A percentile compares a stretch with the other conserved stretches of the same genome.
phyloP scores from a whole-genome alignment of 352 stramenopile species.

The Thalassiosira mediterranea region DNA sequence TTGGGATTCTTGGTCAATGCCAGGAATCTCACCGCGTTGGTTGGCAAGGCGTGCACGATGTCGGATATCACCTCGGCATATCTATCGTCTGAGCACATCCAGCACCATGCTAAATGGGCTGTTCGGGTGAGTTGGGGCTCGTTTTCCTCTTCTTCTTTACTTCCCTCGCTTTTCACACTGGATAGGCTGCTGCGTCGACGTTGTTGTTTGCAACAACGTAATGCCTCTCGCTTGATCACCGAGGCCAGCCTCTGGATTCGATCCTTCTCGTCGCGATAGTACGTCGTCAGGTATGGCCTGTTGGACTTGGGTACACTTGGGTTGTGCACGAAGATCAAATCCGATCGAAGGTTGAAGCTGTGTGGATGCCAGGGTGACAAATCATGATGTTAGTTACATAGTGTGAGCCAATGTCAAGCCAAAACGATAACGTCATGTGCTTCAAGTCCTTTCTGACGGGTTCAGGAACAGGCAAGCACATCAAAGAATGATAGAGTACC shows the following conservation, averaged over 20 bases:
- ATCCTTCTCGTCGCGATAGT: slow-evolving; percentile 45
- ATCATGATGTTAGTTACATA: slow-evolving; percentile 3
- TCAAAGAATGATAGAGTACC: too few species aligned
- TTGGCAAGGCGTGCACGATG: slow-evolving; percentile 29
- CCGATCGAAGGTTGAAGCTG: slow-evolving; percentile 52
- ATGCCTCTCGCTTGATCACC: slow-evolving; percentile 46
- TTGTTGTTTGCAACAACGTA: slow-evolving; percentile 36
- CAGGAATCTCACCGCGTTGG: slow-evolving; percentile 38
- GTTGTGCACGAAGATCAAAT: slow-evolving; percentile 62
- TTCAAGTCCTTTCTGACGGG: too few species aligned
- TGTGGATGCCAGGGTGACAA: neutral
- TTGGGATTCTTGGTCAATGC: slow-evolving; percentile 42
- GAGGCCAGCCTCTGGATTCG: slow-evolving; percentile 31
- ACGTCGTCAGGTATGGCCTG: slow-evolving; percentile 29
- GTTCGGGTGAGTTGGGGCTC: slow-evolving; percentile 34
- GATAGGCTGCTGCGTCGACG: neutral
- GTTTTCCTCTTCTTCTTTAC: neutral
- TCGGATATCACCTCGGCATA: slow-evolving; percentile 32
- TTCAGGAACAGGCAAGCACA: too few species aligned
- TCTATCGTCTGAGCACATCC: slow-evolving; percentile 50
- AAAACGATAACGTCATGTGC: too few species aligned
- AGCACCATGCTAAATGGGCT: slow-evolving; percentile 51
- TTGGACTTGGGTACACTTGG: slow-evolving; percentile 36
- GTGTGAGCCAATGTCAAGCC: too few species aligned
- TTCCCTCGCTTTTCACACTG: neutral